Conservation (phyloP, 2,329 filamentous ascomycete species). For the Fusarium hostae region DNA sequence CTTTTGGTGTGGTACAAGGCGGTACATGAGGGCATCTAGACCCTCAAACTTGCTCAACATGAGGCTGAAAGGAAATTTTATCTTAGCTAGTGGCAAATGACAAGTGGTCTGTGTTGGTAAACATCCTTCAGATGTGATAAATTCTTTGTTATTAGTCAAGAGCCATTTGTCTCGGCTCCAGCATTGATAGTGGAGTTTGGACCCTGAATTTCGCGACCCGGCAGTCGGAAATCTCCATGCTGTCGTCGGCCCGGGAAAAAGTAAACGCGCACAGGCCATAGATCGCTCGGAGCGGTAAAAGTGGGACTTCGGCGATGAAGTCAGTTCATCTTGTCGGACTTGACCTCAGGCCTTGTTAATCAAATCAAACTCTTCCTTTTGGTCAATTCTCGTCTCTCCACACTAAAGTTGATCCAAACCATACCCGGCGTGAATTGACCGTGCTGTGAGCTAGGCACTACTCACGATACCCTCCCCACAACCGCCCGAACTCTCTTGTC, state of each 20-base stretch:
- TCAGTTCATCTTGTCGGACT: constrained; percentile 22
- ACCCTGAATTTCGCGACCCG: constrained; percentile 25
- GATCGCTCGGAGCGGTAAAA: constrained; percentile 3
- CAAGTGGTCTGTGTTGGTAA: constrained; percentile 22
- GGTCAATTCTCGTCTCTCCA: constrained; percentile 9
- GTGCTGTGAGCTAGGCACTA: neutral
- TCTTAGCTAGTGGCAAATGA: constrained; percentile 15
- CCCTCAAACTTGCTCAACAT: constrained; percentile 10
- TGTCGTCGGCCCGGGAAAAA: constrained; percentile 26
- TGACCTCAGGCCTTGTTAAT: constrained; percentile 6
- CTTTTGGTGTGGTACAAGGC: constrained; percentile 30
- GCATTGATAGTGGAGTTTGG: constrained; percentile 22
- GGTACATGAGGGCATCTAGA: constrained; percentile 14
- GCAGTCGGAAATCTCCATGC: constrained; percentile 2
- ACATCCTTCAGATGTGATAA: neutral
- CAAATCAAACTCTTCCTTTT: constrained; percentile 26
- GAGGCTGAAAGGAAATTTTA: constrained; percentile 18
- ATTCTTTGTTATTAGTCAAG: constrained; percentile 14
- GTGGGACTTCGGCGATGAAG: constrained; percentile 22
- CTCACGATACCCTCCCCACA: constrained; percentile 15
- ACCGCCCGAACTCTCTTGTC: neutral
- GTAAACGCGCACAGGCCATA: constrained; percentile 38
- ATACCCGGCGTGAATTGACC: neutral
- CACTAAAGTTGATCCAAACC: neutral
- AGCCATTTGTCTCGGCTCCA: neutral